A percentile compares a stretch with the other conserved stretches of the same genome.
Evolutionary conservation across 345 rosid species (phyloP).

Genomic region (Aegle marmelos): DNA sequence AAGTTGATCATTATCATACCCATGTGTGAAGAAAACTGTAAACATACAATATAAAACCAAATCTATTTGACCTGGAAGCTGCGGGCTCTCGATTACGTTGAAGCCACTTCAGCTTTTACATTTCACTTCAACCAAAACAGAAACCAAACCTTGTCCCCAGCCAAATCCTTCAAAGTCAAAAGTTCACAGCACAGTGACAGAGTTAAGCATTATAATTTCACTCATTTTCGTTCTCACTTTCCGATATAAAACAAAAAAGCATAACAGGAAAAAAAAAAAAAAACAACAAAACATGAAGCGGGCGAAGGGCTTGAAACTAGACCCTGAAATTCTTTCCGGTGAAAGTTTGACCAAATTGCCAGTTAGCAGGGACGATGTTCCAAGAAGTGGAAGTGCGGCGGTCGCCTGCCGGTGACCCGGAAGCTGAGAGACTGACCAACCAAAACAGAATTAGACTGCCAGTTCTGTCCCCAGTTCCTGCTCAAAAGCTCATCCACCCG

Average conservation of each 20-base stretch:
- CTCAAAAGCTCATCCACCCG: constrained; percentile 60
- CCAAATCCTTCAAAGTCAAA: constrained; percentile 1
- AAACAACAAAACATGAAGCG: neutral
- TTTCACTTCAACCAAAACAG: neutral
- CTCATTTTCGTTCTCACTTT: constrained; percentile 11
- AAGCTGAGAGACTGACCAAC: constrained; percentile 56
- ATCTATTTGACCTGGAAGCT: constrained; percentile 11
- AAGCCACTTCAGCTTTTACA: constrained; percentile 43
- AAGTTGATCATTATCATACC: neutral
- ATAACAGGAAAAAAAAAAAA: too few relatives aligned
- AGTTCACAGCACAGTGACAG: neutral
- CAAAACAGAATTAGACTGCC: constrained; percentile 62
- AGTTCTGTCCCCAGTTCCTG: constrained; percentile 79
- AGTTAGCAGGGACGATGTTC: constrained; percentile 42
- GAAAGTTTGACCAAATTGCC: constrained; percentile 66
- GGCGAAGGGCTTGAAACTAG: constrained; percentile 2
- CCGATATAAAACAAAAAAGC: neutral
- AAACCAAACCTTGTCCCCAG: too few relatives aligned
- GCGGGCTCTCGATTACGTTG: constrained; percentile 31
- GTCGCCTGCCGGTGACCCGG: constrained; percentile 50
- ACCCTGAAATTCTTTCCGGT: constrained; percentile 55
- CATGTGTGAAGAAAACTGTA: neutral
- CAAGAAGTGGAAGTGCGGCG: constrained; percentile 44
- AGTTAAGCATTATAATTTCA: constrained; percentile 5
- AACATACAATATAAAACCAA: neutral